phyloP scores from a whole-genome alignment of 768 basidiomycete species.

The Boletus sp. region DNA sequence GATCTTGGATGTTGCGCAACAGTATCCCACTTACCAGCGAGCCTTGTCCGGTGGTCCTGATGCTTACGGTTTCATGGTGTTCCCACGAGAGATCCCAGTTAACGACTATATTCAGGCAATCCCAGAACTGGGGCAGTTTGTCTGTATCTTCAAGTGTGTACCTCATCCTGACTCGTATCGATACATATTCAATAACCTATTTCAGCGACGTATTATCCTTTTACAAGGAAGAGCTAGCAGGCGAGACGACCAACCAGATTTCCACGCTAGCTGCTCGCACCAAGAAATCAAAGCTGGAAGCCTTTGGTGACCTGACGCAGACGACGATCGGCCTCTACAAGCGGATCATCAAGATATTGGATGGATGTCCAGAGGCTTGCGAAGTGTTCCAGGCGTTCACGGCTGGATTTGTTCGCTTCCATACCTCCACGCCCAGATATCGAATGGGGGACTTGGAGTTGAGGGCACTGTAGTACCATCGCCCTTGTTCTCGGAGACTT shows the following conservation, averaged over 20 bases:
- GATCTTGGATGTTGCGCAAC: background rate
- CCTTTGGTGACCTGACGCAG: background rate
- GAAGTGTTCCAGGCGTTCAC: constrained; percentile 2
- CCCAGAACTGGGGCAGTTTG: background rate
- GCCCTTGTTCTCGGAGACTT: background rate
- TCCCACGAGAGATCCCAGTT: background rate
- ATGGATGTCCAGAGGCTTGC: background rate
- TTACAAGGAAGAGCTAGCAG: background rate
- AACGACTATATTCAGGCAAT: background rate
- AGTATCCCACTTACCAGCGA: background rate
- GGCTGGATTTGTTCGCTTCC: constrained; percentile 20
- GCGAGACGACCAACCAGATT: background rate
- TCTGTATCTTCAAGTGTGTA: background rate
- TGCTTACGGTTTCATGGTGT: background rate
- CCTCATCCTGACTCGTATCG: background rate
- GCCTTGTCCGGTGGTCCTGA: background rate
- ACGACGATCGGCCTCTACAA: background rate
- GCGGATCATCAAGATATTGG: constrained; percentile 21
- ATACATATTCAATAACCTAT: background rate
- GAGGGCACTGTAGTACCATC: background rate
- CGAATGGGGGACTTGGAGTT: constrained; percentile 12
- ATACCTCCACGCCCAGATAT: constrained; percentile 20
- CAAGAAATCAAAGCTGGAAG: background rate
- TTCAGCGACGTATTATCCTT: background rate
- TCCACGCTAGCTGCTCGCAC: background rate